Conservation (phyloP, 768 basidiomycete species). For the Suillus subalutaceus region DNA sequence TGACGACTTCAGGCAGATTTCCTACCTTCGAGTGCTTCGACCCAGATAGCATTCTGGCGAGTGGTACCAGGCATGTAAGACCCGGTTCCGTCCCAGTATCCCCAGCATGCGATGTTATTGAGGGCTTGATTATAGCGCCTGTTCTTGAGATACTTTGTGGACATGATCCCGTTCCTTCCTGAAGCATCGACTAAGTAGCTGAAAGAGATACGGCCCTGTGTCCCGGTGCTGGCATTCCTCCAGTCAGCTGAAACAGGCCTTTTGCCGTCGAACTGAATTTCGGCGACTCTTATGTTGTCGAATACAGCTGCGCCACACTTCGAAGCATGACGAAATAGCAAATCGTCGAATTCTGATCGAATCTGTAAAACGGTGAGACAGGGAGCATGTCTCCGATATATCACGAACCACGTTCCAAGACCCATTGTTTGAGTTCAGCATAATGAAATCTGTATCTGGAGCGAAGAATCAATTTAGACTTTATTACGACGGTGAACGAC, state of each 20-base stretch:
- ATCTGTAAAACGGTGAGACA: slow-evolving; percentile 35
- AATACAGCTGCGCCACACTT: slow-evolving; percentile 56
- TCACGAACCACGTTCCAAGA: slow-evolving; percentile 62
- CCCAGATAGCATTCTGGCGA: slow-evolving; percentile 38
- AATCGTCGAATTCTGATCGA: slow-evolving; percentile 63
- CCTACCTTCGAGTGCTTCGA: slow-evolving; percentile 38
- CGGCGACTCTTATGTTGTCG: slow-evolving; percentile 55
- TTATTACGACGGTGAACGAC: neutral
- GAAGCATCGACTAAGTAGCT: slow-evolving; percentile 41
- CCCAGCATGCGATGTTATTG: slow-evolving; percentile 39
- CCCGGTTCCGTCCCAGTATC: slow-evolving; percentile 36
- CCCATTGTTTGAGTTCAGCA: slow-evolving; percentile 54
- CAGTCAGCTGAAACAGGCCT: slow-evolving; percentile 33
- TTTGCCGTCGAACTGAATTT: slow-evolving; percentile 28
- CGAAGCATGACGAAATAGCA: slow-evolving; percentile 59
- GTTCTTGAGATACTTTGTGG: slow-evolving; percentile 39
- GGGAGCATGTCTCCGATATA: neutral
- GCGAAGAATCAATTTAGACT: neutral
- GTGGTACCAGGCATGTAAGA: slow-evolving; percentile 34
- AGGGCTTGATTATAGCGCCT: slow-evolving; percentile 35
- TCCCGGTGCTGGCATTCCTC: slow-evolving; percentile 22
- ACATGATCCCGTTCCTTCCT: slow-evolving; percentile 40
- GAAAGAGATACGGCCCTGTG: slow-evolving; percentile 31
- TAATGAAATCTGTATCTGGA: slow-evolving; percentile 63
- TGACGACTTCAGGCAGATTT: neutral